Evolutionary conservation across 2,329 filamentous ascomycete genomes (phyloP), one percentile per base, ranked within the genome.

Genomic region (Tolypocladium amazonense): DNA sequence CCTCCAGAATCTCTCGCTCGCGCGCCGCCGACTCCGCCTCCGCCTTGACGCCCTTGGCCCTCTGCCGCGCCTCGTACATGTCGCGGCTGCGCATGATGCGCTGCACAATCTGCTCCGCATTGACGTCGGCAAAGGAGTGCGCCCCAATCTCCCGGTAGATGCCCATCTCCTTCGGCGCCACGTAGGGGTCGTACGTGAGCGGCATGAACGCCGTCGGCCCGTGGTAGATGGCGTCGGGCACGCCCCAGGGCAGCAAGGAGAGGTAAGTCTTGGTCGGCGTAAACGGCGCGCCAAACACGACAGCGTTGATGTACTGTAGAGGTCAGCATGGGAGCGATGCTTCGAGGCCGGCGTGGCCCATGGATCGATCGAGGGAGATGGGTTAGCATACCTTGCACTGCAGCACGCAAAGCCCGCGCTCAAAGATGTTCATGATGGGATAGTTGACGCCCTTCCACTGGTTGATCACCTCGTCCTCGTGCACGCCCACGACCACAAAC

Each of bases 351-450:
- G 20, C 41, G 41, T 23, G n/a, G 41, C 38, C 15, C 11, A 9
- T 4, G 33, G 33, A 35, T 20, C 8, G 38, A 4, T 5, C 4
- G 37, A n/a, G 37, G 37, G 5, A 20, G 15, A 18, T 7, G 20
- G 41, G 41, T 23, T 25, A 9, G 9, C 43, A 15, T 4, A 93
- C 90, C 73, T 88, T 88, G 79, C 94, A 99, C 71, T 99, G 94
- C 63, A 97, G 78, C 37, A 97, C 93, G 72, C 94, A 99, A 27
- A 99, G 85, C 1, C 92, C 92, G 50, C 94, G 88, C 79, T 99
- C 94, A 69, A 93, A 96, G 60, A 96, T 92, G 78, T 97, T 99
- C 94, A 99, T 99, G 76, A 99, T 97, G 33, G 94, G 94, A 71
- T 97, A 99, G 77, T 99, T 99, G 68, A 97, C 82, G 41, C 94